Conservation (phyloP, 2,329 filamentous ascomycete genomes). For the Trichoderma atroviride region DNA sequence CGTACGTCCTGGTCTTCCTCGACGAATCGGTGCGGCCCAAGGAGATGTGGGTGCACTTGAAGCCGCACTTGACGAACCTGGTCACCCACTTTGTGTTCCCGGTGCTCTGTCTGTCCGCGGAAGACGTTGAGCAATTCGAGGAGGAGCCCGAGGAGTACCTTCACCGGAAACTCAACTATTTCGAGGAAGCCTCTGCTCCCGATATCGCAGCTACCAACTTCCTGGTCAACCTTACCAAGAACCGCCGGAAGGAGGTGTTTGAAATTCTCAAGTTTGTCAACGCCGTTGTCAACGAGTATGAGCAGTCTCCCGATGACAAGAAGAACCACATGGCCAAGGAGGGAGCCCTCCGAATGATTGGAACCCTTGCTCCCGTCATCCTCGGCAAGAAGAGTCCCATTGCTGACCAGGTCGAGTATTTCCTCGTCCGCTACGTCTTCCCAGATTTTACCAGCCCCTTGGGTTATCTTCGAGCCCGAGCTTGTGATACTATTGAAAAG, state of each 20-base stretch:
- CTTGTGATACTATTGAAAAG: slow-evolving; percentile 97
- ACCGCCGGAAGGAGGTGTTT: slow-evolving; percentile 92
- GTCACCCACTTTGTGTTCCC: slow-evolving; percentile 96
- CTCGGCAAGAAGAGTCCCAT: slow-evolving; percentile 98
- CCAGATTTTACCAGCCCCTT: slow-evolving; percentile 93
- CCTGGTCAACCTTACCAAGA: slow-evolving; percentile 90
- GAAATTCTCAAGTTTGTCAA: slow-evolving; percentile 95
- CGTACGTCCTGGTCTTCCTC: slow-evolving; percentile 90
- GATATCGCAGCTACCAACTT: slow-evolving; percentile 97
- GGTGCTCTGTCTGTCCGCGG: slow-evolving; percentile 86
- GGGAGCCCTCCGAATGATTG: slow-evolving; percentile 95
- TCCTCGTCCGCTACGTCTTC: slow-evolving; percentile 97
- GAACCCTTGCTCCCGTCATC: slow-evolving; percentile 89
- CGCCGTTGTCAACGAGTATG: slow-evolving; percentile 90
- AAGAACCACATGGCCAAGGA: slow-evolving; percentile 97
- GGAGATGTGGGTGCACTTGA: slow-evolving; percentile 92
- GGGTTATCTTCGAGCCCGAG: slow-evolving; percentile 89
- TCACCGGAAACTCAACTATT: slow-evolving; percentile 96
- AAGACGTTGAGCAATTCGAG: slow-evolving; percentile 92
- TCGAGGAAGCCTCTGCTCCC: slow-evolving; percentile 92
- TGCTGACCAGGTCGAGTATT: slow-evolving; percentile 96
- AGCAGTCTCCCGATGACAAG: slow-evolving; percentile 77
- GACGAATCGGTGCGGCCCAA: slow-evolving; percentile 98
- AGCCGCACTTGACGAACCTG: slow-evolving; percentile 89
- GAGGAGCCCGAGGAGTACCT: slow-evolving; percentile 95